Percentiles rank a stretch among this genome's conserved stretches.
Evolutionary conservation across 345 rosid genomes (phyloP).

Genomic region (Salix brachista): DNA sequence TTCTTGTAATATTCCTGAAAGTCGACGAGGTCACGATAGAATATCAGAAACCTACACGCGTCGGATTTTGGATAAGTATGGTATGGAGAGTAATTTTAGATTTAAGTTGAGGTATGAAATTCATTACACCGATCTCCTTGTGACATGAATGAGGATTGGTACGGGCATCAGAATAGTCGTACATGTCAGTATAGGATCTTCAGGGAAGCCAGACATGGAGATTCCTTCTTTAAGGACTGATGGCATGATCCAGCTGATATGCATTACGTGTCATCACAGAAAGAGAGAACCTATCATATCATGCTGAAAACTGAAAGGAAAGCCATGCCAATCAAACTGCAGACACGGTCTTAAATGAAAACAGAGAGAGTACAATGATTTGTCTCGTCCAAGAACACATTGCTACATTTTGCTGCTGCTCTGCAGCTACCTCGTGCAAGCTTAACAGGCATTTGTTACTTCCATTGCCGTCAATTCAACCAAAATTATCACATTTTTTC

Average conservation of each 20-base stretch:
- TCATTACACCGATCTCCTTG: not conserved
- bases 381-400: not conserved
- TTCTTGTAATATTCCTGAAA: too few species aligned
- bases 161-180: not conserved
- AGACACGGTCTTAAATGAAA: not conserved
- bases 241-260: not conserved
- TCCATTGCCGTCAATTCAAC: slow-evolving; percentile 16
- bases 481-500: slow-evolving; percentile 24
- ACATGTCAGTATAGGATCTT: not conserved
- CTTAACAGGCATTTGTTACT: not conserved
- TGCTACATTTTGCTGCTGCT: slow-evolving; percentile 7
- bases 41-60: too few species aligned
- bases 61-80: too few species aligned
- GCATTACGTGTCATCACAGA: not conserved
- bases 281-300: not conserved
- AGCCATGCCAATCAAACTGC: not conserved
- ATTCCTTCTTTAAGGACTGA: not conserved
- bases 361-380: not conserved
- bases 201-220: not conserved
- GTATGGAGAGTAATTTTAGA: too few species aligned
- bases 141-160: not conserved
- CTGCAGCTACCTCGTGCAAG: not conserved
- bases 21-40: too few species aligned
- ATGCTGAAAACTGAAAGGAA: not conserved
- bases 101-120: too few species aligned